These are phyloP conservation scores for Lotmaria passim DNA, from an alignment of 208 protist genomes.

Conservation along the genomic window DNA sequence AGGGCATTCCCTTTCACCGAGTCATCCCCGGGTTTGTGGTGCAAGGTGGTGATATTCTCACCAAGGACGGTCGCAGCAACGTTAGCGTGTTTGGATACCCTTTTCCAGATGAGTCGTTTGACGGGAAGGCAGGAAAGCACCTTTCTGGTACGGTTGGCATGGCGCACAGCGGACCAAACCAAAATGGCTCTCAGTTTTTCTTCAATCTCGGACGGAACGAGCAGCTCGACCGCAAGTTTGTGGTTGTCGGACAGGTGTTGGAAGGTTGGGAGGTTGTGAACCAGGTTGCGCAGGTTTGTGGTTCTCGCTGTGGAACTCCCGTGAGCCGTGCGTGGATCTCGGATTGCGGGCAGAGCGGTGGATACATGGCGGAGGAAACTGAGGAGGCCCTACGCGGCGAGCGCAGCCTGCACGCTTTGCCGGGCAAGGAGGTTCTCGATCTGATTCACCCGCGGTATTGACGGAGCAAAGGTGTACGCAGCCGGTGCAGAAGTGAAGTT, in stretches of 20 bases:
- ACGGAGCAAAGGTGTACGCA: background rate
- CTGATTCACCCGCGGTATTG: slow-evolving; percentile 81
- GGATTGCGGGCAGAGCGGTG: slow-evolving; percentile 89
- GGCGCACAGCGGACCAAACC: slow-evolving; percentile 86
- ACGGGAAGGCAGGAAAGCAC: slow-evolving; percentile 91
- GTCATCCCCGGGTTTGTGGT: slow-evolving; percentile 95
- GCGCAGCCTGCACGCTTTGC: slow-evolving; percentile 60
- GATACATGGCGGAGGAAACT: slow-evolving; percentile 70
- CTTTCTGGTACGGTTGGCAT: slow-evolving; percentile 85
- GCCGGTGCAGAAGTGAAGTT: background rate
- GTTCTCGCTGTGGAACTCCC: slow-evolving; percentile 84
- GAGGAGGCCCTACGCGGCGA: slow-evolving; percentile 56
- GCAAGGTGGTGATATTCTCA: slow-evolving; percentile 96
- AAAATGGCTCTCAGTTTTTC: slow-evolving; percentile 94
- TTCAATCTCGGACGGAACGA: slow-evolving; percentile 85
- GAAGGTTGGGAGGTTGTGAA: slow-evolving; percentile 87
- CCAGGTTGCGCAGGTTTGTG: slow-evolving; percentile 56
- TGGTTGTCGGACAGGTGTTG: slow-evolving; percentile 91
- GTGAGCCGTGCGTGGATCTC: slow-evolving; percentile 89
- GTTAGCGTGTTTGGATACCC: slow-evolving; percentile 94
- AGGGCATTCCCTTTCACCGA: slow-evolving; percentile 95
- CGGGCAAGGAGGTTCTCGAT: slow-evolving; percentile 82
- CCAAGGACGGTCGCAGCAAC: slow-evolving; percentile 92
- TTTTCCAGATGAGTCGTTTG: slow-evolving; percentile 95
- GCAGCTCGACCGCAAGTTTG: slow-evolving; percentile 92